Conservation (phyloP, 305 asterid species). For the Fraxinus velutina region DNA sequence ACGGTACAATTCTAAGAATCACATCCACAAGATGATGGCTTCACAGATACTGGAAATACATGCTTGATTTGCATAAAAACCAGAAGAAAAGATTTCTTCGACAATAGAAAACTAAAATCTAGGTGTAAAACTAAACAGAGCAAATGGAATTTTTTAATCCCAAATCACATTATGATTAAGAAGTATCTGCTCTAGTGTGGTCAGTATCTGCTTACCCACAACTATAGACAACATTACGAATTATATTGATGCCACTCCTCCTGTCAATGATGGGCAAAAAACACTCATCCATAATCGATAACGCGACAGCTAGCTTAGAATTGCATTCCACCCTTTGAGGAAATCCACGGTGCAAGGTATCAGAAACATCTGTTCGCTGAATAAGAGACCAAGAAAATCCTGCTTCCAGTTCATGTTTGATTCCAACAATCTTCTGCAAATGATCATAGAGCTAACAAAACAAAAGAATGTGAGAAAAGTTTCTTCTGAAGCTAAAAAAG, state of each 20-base stretch:
- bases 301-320: conserved; percentile 71
- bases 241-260: conserved; percentile 68
- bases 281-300: conserved; percentile 73
- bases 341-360: conserved; percentile 41
- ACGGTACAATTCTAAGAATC: neutral
- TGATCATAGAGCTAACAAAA: conserved; percentile 66
- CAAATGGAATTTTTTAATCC: conserved; percentile 5
- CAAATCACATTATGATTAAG: conserved; percentile 12
- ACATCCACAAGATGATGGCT: neutral
- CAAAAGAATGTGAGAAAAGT: conserved; percentile 16
- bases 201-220: conserved; percentile 66
- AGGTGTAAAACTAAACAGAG: neutral
- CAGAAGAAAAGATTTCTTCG: conserved; percentile 9
- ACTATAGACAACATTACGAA: conserved; percentile 71
- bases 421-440: conserved; percentile 79
- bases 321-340: conserved; percentile 64
- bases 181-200: conserved; percentile 11
- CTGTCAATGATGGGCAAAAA: conserved; percentile 68
- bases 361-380: conserved; percentile 58
- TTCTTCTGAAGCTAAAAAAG: neutral
- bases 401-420: conserved; percentile 61
- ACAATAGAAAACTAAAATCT: neutral
- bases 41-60: neutral
- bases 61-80: conserved; percentile 4
- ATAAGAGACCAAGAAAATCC: conserved; percentile 68